Evolutionary conservation across 805 yeast genomes (phyloP), one percentile per base, ranked within the genome.

Genomic region (Wickerhamomyces strasburgensis): DNA sequence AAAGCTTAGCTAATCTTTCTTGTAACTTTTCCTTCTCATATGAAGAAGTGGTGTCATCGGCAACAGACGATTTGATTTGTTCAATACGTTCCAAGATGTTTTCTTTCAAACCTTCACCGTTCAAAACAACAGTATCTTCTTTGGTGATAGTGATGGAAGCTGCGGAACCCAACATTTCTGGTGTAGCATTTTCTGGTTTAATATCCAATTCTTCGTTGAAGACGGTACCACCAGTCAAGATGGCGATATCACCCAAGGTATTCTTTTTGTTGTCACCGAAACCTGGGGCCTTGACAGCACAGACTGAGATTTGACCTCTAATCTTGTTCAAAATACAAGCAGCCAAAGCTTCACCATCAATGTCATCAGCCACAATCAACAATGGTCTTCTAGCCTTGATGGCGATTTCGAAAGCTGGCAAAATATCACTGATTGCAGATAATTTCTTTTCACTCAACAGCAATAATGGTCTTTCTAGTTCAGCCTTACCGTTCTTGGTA

Each of bases 271-370:
- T 93, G 73, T 90, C 98, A 67, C 98, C 98, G 58, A 93, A 90
- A 40, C 98, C 98, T 61, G 98, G 98, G 31, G 98, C 97, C 77
- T 93, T 90, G 52, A 90, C 97, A 55, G 95, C 94, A 62, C 90
- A 85, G 46, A 93, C 98, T 68, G 88, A 95, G 48, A 90, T 96
- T 74, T 90, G 98, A 54, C 98, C 98, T 72, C 98, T 85, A 62
- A 93, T 80, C 72, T 93, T 93, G 80, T 90, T 90, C 67, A 90
- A 77, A 57, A 90, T 88, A 74, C 98, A 90, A 46, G 98, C 98
- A 54, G 98, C 98, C 47, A 93, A 77, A 39, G 98, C 98, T 72
- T 90, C 98, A 58, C 98, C 98, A 54, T 93, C 98, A 48, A 90
- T 77, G 62, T 90, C 98, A 73, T 90, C 98, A 45, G 98, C 97